Evolutionary conservation across 345 rosid genomes (phyloP).

Genomic region (Laguncularia racemosa): DNA sequence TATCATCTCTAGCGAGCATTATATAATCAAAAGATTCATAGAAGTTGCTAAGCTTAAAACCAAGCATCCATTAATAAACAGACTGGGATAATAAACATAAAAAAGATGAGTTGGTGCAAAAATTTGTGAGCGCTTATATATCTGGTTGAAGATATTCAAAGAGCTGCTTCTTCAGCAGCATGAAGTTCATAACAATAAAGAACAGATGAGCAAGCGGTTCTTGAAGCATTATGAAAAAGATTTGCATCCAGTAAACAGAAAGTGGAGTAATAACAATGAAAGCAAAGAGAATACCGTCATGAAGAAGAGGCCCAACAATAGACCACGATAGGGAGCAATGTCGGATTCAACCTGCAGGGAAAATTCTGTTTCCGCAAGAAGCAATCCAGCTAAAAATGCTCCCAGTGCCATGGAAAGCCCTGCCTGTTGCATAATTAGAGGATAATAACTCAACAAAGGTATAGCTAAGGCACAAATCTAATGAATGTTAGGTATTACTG

Average conservation of each 20-base stretch:
- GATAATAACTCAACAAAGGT: neutral
- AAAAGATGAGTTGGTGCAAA: no score
- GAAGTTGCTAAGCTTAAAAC: no score
- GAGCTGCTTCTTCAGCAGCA: no score
- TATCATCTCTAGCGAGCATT: neutral
- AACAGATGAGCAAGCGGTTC: no score
- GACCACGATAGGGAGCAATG: conserved; percentile 99
- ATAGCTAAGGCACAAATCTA: no score
- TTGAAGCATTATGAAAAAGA: neutral
- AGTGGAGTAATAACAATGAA: conserved; percentile 2
- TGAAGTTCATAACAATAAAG: no score
- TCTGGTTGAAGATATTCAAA: no score
- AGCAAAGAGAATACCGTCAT: conserved; percentile 68
- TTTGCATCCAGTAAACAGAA: neutral
- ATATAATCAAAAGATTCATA: neutral
- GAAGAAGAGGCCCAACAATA: conserved; percentile 95
- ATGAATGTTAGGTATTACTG: no score
- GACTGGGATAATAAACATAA: no score
- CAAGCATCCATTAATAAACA: no score
- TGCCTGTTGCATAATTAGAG: conserved; percentile 43
- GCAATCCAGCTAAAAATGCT: conserved; percentile 97
- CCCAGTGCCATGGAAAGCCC: conserved; percentile 99
- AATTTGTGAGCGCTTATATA: no score
- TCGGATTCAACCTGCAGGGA: conserved; percentile 99
- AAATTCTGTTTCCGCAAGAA: conserved; percentile 99